phyloP scores from a whole-genome alignment of 2,329 filamentous ascomycete genomes.

The Alternaria hordeiaustralica region DNA sequence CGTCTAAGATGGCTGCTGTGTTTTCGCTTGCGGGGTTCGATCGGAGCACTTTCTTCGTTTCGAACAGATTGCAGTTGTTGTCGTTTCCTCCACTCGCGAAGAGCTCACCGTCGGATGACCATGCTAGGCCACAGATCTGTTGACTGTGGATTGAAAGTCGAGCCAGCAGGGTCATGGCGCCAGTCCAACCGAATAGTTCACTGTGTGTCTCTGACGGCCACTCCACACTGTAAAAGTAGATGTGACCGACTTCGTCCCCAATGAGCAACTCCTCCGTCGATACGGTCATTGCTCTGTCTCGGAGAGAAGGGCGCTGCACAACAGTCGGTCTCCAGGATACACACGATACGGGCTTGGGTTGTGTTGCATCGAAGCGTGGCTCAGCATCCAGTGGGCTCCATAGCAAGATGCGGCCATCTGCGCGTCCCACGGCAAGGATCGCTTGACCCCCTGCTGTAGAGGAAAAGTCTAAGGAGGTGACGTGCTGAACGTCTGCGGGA shows the following conservation, averaged over 20 bases:
- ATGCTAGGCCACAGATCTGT: slow-evolving; percentile 92
- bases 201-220: slow-evolving; percentile 69
- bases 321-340: slow-evolving; percentile 77
- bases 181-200: slow-evolving; percentile 77
- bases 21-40: slow-evolving; percentile 10
- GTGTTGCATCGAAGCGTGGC: slow-evolving; percentile 76
- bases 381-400: slow-evolving; percentile 76
- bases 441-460: slow-evolving; percentile 75
- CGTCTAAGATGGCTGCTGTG: slow-evolving; percentile 24
- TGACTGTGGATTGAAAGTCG: slow-evolving; percentile 81
- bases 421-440: slow-evolving; percentile 85
- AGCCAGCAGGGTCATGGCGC: slow-evolving; percentile 77
- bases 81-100: slow-evolving; percentile 94
- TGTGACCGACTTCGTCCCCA: slow-evolving; percentile 79
- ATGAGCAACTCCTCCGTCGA: slow-evolving; percentile 83
- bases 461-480: slow-evolving; percentile 91
- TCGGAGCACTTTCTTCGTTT: slow-evolving; percentile 66
- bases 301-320: slow-evolving; percentile 58
- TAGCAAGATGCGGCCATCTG: slow-evolving; percentile 75
- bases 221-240: slow-evolving; percentile 90
- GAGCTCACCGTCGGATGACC: slow-evolving; percentile 75
- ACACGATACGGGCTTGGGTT: slow-evolving; percentile 76
- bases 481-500: slow-evolving; percentile 49
- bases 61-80: slow-evolving; percentile 84
- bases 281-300: slow-evolving; percentile 59